A percentile compares a stretch with the other conserved stretches of the same genome.
These are phyloP conservation scores for Canna indica DNA, from an alignment of 176 grass and related monocot species.

Conservation along the genomic window DNA sequence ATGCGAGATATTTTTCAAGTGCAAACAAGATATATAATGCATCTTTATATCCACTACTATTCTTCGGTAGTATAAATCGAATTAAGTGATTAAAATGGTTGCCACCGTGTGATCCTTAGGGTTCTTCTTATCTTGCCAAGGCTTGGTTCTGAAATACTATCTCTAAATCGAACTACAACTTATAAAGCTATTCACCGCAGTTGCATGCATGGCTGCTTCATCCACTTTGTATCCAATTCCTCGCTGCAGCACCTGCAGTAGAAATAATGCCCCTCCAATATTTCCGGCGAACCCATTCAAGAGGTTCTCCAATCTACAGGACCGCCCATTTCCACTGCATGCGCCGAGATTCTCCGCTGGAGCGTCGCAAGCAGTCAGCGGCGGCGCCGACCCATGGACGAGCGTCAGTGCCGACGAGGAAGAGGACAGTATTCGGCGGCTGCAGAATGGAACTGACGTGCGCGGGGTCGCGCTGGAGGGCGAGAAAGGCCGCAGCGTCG, in stretches of 20 bases:
- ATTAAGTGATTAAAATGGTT: not conserved
- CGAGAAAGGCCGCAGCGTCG: constrained; percentile 57
- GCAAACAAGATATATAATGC: not conserved
- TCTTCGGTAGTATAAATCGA: not conserved
- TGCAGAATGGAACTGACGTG: constrained; percentile 81
- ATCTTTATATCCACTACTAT: not conserved
- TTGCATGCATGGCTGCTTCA: constrained; percentile 23
- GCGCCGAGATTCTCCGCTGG: constrained; percentile 17
- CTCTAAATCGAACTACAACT: too few species aligned
- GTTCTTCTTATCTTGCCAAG: not conserved
- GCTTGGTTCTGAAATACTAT: too few species aligned
- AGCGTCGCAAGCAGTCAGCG: constrained; percentile 18
- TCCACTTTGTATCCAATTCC: constrained; percentile 24
- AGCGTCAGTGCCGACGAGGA: constrained; percentile 13
- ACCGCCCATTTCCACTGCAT: not conserved
- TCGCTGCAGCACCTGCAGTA: constrained; percentile 20
- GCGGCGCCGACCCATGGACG: not conserved
- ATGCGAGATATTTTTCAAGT: not conserved
- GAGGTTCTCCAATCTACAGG: constrained; percentile 1
- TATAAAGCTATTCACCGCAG: not conserved
- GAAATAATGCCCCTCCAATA: not conserved
- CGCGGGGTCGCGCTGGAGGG: constrained; percentile 68
- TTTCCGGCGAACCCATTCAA: constrained; percentile 9
- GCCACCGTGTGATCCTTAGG: constrained; percentile 12
- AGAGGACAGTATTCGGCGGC: constrained; percentile 40